Conservation (phyloP, 169 alveolate genomes). For the Plasmodium sp. region DNA sequence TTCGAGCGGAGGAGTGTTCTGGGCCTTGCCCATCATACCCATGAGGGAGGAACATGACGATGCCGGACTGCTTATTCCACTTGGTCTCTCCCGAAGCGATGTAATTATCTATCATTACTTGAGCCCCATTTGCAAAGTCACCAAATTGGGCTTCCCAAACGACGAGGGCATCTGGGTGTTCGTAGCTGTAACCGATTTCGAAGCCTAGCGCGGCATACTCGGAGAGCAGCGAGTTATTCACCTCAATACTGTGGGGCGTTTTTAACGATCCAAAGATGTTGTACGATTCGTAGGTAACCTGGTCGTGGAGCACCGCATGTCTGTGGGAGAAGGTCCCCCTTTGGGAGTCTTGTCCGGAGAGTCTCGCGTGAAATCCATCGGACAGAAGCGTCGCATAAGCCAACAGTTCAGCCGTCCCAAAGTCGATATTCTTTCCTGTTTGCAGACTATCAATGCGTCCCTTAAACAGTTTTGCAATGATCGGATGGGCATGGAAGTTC, state of each 20-base stretch:
- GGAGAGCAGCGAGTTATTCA: conserved; percentile 91
- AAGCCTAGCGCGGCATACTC: conserved; percentile 95
- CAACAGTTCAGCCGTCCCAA: conserved; percentile 94
- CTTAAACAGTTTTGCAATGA: conserved; percentile 90
- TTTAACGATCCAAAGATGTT: conserved; percentile 69
- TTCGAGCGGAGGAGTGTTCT: conserved; percentile 95
- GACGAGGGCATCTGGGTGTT: conserved; percentile 91
- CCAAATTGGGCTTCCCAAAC: conserved; percentile 98
- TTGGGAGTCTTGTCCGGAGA: conserved; percentile 96
- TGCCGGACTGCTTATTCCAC: conserved; percentile 93
- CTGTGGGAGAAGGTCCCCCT: conserved; percentile 98
- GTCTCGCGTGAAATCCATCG: conserved; percentile 94
- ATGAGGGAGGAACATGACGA: conserved; percentile 93
- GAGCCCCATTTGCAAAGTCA: conserved; percentile 97
- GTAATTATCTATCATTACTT: conserved; percentile 94
- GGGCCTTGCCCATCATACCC: conserved; percentile 98
- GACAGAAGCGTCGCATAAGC: conserved; percentile 94
- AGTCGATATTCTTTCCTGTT: conserved; percentile 89
- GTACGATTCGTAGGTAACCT: conserved; percentile 81
- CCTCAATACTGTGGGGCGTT: conserved; percentile 79
- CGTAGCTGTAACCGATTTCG: conserved; percentile 95
- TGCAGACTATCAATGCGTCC: conserved; percentile 87
- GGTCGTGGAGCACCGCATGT: conserved; percentile 94
- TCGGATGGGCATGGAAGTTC: conserved; percentile 91
- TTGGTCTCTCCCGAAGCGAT: conserved; percentile 95